phyloP scores from a whole-genome alignment of 352 stramenopile genomes.

The Globisporangium polare region DNA sequence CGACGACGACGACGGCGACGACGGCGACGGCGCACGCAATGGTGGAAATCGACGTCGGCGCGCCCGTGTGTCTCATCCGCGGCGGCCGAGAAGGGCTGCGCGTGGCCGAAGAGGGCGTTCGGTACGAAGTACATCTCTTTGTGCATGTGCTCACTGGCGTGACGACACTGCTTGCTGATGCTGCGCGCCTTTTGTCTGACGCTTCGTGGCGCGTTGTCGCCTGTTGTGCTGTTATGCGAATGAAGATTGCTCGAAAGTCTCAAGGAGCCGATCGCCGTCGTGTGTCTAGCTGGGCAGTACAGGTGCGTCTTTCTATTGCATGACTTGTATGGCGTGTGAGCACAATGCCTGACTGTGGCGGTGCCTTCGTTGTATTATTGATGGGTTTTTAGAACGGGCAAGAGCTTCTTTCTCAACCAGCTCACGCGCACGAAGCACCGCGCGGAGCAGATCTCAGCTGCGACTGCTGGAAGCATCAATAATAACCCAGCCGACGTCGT shows the following conservation, averaged over 20 bases:
- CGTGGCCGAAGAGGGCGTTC: constrained; percentile 47
- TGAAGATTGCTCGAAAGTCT: constrained; percentile 57
- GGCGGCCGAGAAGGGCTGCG: constrained; percentile 44
- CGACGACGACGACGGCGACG: too few relatives aligned
- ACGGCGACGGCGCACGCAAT: not conserved
- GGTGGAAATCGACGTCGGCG: constrained; percentile 7
- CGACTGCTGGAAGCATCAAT: not conserved
- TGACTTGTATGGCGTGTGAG: not conserved
- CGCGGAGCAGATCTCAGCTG: constrained; percentile 1
- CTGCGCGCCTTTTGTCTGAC: not conserved
- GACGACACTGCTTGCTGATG: not conserved
- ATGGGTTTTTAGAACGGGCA: constrained; percentile 55
- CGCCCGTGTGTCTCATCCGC: constrained; percentile 61
- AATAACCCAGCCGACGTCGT: not conserved
- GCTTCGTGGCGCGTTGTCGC: not conserved
- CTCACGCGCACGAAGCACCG: constrained; percentile 27
- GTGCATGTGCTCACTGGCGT: not conserved
- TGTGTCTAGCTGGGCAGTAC: constrained; percentile 81
- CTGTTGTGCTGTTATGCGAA: not conserved
- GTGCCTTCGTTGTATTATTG: too few relatives aligned
- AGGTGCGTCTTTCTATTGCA: constrained; percentile 23
- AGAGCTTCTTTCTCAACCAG: constrained; percentile 88
- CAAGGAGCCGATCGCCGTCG: constrained; percentile 65
- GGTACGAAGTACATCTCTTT: constrained; percentile 20
- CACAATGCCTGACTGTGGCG: not conserved